A percentile compares a stretch with the other conserved stretches of the same genome.
phyloP scores from a whole-genome alignment of 2,329 filamentous ascomycete species.

The Pseudocercospora cruenta region DNA sequence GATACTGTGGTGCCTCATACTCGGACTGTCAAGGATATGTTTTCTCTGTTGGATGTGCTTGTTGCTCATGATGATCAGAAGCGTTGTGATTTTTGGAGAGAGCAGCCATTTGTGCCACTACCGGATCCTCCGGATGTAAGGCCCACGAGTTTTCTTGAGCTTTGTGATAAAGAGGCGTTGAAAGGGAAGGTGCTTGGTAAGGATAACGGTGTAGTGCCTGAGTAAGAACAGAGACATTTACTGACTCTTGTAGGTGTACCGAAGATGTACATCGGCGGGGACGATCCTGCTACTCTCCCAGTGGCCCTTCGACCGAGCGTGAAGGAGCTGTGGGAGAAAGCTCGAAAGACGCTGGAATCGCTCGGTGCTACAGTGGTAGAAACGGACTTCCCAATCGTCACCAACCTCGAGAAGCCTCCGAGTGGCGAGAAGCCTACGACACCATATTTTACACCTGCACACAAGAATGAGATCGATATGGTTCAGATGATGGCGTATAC shows the following conservation, averaged over 20 bases:
- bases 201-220: not conserved
- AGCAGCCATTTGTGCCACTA: slow-evolving; percentile 50
- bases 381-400: slow-evolving; percentile 49
- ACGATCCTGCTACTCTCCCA: slow-evolving; percentile 29
- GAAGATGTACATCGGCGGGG: slow-evolving; percentile 53
- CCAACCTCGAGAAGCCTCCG: slow-evolving; percentile 45
- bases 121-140: slow-evolving; percentile 38
- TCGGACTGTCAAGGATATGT: slow-evolving; percentile 53
- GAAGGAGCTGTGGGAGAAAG: slow-evolving; percentile 30
- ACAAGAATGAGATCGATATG: slow-evolving; percentile 48
- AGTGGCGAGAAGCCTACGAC: slow-evolving; percentile 2
- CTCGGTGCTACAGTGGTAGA: slow-evolving; percentile 47
- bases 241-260: slow-evolving; percentile 45
- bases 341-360: slow-evolving; percentile 40
- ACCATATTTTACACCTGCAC: slow-evolving; percentile 35
- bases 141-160: slow-evolving; percentile 37
- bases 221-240: not conserved
- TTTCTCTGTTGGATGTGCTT: slow-evolving; percentile 53
- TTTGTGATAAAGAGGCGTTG: slow-evolving; percentile 40
- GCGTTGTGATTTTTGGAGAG: slow-evolving; percentile 56
- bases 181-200: slow-evolving; percentile 45
- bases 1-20: slow-evolving; percentile 58
- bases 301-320: slow-evolving; percentile 40
- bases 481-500: slow-evolving; percentile 53
- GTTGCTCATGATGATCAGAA: slow-evolving; percentile 45